Evolutionary conservation across 2,329 filamentous ascomycete species (phyloP).

Genomic region (Penicillium sp.): DNA sequence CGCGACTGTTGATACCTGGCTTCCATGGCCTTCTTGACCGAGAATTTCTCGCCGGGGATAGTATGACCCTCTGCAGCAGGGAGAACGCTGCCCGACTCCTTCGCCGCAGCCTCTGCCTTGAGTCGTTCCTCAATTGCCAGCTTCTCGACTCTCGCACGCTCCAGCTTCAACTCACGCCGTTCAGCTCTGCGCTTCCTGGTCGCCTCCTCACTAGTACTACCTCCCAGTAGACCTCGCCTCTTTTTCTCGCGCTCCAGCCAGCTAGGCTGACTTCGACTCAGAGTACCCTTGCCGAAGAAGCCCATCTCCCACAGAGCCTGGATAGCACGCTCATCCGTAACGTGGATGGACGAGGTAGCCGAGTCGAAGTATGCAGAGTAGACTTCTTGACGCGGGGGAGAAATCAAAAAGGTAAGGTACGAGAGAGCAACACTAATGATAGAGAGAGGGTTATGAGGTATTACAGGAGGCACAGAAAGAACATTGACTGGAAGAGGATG

Average conservation of each 20-base stretch:
- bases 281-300: constrained; percentile 90
- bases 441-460: constrained; percentile 88
- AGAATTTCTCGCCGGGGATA: constrained; percentile 29
- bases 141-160: constrained; percentile 80
- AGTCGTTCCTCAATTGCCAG: constrained; percentile 74
- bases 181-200: constrained; percentile 75
- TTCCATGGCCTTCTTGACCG: constrained; percentile 33
- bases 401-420: constrained; percentile 69
- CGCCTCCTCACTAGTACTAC: constrained; percentile 72
- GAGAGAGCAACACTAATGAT: constrained; percentile 73
- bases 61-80: constrained; percentile 15
- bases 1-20: constrained; percentile 25
- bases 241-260: constrained; percentile 84
- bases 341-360: constrained; percentile 75
- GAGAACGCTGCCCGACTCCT: constrained; percentile 21
- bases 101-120: constrained; percentile 48
- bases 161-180: constrained; percentile 79
- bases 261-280: constrained; percentile 90
- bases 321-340: constrained; percentile 71
- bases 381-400: constrained; percentile 56
- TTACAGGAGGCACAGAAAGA: constrained; percentile 79
- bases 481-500: constrained; percentile 75
- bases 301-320: constrained; percentile 90
- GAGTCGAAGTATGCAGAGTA: constrained; percentile 76
- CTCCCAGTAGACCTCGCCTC: constrained; percentile 59